Percentiles rank a stretch among this genome's conserved stretches.
These are phyloP conservation scores for Vitis rotundifolia DNA, from an alignment of 164 flowering plant genomes.

Conservation along the genomic window DNA sequence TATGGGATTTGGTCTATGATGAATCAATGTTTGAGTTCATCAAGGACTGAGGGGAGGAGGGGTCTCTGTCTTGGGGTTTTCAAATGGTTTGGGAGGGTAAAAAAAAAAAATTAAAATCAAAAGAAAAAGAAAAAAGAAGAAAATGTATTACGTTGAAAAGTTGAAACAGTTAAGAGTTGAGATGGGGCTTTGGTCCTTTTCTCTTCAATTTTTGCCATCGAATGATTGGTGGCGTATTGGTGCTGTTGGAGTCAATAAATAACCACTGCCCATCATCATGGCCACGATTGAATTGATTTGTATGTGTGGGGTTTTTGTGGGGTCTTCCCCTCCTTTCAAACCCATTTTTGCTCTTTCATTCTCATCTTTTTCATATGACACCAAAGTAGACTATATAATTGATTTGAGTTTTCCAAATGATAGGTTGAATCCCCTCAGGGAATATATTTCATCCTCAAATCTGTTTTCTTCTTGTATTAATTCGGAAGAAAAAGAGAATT, in stretches of 20 bases:
- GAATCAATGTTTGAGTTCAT: conserved; percentile 37
- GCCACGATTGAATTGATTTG: conserved; percentile 3
- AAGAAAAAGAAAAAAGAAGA: not conserved
- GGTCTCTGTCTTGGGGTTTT: conserved; percentile 35
- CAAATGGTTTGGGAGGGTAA: conserved; percentile 43
- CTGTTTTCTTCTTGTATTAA: no score
- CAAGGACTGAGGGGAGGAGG: conserved; percentile 8
- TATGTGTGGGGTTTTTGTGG: conserved; percentile 1
- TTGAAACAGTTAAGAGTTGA: not conserved
- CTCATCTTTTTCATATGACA: no score
- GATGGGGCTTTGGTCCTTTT: not conserved
- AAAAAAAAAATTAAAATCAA: not conserved
- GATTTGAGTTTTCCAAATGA: no score
- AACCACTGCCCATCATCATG: conserved; percentile 19
- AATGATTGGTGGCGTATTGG: conserved; percentile 25
- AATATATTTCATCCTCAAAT: no score
- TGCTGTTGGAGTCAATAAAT: conserved; percentile 23
- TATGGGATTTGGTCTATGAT: conserved; percentile 21
- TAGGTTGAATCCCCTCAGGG: no score
- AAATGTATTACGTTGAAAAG: not conserved
- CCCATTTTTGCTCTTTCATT: no score
- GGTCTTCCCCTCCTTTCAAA: not conserved
- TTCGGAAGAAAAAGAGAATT: no score
- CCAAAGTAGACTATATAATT: no score
- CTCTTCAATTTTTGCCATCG: not conserved